Evolutionary conservation across 352 stramenopile species (phyloP), one percentile per base, ranked within the genome.

Genomic region (Globisporangium mamillatum): DNA sequence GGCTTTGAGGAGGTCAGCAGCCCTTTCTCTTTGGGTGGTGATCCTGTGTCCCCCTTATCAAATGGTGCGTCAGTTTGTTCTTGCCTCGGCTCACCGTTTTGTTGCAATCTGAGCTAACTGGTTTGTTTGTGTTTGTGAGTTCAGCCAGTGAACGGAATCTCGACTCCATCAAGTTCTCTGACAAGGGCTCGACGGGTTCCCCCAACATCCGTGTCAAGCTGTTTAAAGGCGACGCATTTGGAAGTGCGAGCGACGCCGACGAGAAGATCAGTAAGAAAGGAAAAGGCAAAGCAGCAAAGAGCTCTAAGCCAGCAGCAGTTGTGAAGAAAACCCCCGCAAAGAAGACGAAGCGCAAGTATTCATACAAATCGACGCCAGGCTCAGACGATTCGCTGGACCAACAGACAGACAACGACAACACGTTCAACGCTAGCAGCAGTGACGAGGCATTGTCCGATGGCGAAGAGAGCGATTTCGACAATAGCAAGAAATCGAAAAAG

Each of bases 401-500:
- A 4, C 78, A 81, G 27, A 91, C 82, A 9, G 87, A 91, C 48
- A 77, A 84, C 9, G 84, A 92, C 60, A 81, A 85, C 55, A 86
- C 85, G 2, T 84, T 90, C 53, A 68, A 89, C 29, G 69, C 62
- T 0, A 79, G 69, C 27, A 82, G 75, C 46, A 79, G 82, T 22
- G 77, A 79, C 48, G 79, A 76, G 1, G 86, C 29, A n/a, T 25
- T 41, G 10, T 61, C 50, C 4, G 80, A 84, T 10, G 71, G 60
- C 48, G 78, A 85, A 55, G 83, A 90, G 56, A 89, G 77, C 24
- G 87, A 85, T 59, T 86, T 70, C 57, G 78, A 78, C 16, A 69
- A 60, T 60, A 46, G 52, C 48, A 52, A 52, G 72, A 73, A 57
- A 69, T 27, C 36, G 44, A 75, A 20, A 22, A 70, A 64, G 38